Conservation (phyloP, 441 rosid species). For the Brassica balearica region DNA sequence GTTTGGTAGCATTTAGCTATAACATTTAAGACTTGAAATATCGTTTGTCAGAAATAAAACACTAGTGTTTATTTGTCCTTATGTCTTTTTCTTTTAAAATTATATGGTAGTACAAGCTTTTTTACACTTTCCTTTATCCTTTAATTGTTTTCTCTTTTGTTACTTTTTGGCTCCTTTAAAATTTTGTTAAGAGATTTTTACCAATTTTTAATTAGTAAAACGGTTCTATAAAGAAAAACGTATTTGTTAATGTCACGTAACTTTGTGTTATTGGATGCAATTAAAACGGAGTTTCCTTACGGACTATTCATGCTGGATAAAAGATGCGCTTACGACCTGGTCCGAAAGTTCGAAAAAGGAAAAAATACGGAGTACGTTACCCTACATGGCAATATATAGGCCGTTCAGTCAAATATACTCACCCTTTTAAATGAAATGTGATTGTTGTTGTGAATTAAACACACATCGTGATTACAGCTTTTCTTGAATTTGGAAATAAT, state of each 20-base stretch:
- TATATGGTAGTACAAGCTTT: constrained; percentile 38
- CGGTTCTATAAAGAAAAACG: not conserved
- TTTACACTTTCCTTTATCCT: constrained; percentile 36
- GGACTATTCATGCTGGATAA: constrained; percentile 29
- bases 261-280: not conserved
- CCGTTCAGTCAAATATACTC: not conserved
- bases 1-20: not conserved
- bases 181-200: not conserved
- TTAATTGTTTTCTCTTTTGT: constrained; percentile 51
- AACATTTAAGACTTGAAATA: not conserved
- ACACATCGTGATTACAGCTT: constrained; percentile 8
- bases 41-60: not conserved
- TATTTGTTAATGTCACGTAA: constrained; percentile 38
- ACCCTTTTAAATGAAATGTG: not conserved
- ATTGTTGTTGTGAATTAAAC: not conserved
- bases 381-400: not conserved
- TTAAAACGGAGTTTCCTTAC: constrained; percentile 17
- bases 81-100: constrained; percentile 32
- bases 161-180: constrained; percentile 42
- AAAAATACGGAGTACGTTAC: not conserved
- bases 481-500: not conserved
- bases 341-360: constrained; percentile 50
- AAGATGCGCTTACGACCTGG: constrained; percentile 35
- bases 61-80: not conserved
- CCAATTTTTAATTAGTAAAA: not conserved